Percentiles rank a stretch among this genome's conserved stretches.
phyloP scores from a whole-genome alignment of 371 early-diverging fungal species.

The Thermomucor indicae-seudaticae region DNA sequence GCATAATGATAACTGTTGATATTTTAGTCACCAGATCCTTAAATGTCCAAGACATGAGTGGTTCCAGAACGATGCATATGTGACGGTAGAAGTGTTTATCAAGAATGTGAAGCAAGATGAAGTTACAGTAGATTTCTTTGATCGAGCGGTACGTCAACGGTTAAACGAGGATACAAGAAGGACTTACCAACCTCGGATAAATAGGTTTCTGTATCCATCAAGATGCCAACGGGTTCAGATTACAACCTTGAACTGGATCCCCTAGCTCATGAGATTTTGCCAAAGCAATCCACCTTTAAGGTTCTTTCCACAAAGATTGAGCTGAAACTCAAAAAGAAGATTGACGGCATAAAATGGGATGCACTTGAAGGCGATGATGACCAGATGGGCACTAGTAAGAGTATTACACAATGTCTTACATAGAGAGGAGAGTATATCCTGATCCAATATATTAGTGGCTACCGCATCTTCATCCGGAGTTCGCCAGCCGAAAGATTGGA shows the following conservation, averaged over 20 bases:
- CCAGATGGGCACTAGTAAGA: slow-evolving; percentile 25
- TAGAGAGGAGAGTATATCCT: background rate
- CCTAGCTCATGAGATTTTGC: slow-evolving; percentile 70
- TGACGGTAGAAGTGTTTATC: slow-evolving; percentile 86
- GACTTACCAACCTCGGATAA: background rate
- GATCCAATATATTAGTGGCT: slow-evolving; percentile 14
- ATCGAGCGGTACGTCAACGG: slow-evolving; percentile 42
- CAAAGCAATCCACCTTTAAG: slow-evolving; percentile 62
- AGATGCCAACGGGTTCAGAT: slow-evolving; percentile 73
- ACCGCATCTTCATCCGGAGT: slow-evolving; percentile 22
- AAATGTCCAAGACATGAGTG: slow-evolving; percentile 79
- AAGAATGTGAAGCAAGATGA: slow-evolving; percentile 74
- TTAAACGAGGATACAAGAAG: background rate
- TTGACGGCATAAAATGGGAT: slow-evolving; percentile 73
- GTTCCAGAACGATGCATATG: slow-evolving; percentile 91
- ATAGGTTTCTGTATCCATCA: slow-evolving; percentile 71
- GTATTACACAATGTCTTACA: background rate
- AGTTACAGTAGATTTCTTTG: slow-evolving; percentile 65
- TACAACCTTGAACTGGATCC: slow-evolving; percentile 83
- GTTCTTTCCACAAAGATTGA: slow-evolving; percentile 92
- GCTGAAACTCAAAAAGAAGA: slow-evolving; percentile 81
- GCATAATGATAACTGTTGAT: background rate
- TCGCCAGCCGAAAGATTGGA: slow-evolving; percentile 78
- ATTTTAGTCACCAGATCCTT: background rate
- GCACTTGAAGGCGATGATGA: slow-evolving; percentile 72